phyloP scores from a whole-genome alignment of 768 basidiomycete species.

The Megacollybia marginata region DNA sequence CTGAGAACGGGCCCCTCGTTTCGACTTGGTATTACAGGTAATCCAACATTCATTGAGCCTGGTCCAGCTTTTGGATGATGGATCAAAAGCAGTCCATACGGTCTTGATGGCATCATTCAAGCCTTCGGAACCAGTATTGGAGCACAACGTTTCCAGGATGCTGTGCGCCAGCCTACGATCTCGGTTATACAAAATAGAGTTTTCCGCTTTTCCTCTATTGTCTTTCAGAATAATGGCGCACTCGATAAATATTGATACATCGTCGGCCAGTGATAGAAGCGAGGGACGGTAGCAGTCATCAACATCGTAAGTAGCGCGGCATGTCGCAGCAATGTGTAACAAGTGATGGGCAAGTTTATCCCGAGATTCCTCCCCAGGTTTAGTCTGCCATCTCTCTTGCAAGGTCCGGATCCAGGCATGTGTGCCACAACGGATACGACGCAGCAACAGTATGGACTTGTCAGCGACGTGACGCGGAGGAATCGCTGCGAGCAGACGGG shows the following conservation, averaged over 20 bases:
- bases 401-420: constrained; percentile 20
- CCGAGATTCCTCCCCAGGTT: constrained; percentile 8
- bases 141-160: no score
- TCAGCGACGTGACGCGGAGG: neutral
- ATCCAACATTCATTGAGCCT: no score
- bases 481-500: constrained; percentile 24
- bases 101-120: no score
- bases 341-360: constrained; percentile 16
- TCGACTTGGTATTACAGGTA: no score
- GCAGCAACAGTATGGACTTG: constrained; percentile 17
- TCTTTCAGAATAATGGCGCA: constrained; percentile 25
- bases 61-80: no score
- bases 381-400: neutral
- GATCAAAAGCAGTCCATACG: no score
- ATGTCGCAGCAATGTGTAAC: constrained; percentile 29
- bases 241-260: constrained; percentile 21
- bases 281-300: constrained; percentile 9
- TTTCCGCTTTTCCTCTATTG: no score
- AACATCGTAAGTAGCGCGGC: constrained; percentile 33
- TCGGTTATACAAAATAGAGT: no score
- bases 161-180: no score
- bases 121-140: no score
- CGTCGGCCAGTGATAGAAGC: constrained; percentile 2
- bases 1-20: constrained; percentile 16
- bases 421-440: constrained; percentile 19